These are phyloP conservation scores for Tuber microsphaerosporum DNA, from an alignment of 495 filamentous ascomycete species.

Conservation along the genomic window DNA sequence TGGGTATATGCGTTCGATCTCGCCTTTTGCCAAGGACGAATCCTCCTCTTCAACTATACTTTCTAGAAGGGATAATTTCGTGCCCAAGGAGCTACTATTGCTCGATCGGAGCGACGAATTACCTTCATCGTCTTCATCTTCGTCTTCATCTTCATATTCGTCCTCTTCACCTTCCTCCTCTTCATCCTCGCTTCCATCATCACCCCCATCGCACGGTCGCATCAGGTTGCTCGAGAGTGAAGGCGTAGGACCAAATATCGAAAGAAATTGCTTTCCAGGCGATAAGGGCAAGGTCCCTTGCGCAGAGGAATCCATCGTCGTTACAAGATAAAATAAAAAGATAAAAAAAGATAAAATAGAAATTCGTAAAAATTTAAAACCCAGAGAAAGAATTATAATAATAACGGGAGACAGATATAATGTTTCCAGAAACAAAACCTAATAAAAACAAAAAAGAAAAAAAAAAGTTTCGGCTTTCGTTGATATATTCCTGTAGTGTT, in stretches of 20 bases:
- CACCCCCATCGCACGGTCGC: conserved; percentile 27
- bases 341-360: neutral
- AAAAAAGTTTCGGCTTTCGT: neutral
- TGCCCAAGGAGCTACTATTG: conserved; percentile 19
- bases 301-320: conserved; percentile 25
- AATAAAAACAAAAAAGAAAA: neutral
- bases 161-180: conserved; percentile 15
- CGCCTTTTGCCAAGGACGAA: conserved; percentile 3
- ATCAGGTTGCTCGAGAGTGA: conserved; percentile 25
- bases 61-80: conserved; percentile 20
- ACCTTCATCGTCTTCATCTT: conserved; percentile 12
- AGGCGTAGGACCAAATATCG: conserved; percentile 22
- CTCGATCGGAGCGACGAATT: conserved; percentile 10
- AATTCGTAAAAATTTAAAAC: neutral
- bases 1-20: conserved; percentile 10
- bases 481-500: conserved; percentile 1
- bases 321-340: neutral
- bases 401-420: neutral
- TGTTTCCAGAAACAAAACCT: conserved; percentile 3
- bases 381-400: neutral
- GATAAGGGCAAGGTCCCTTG: conserved; percentile 31
- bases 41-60: conserved; percentile 28
- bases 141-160: conserved; percentile 9
- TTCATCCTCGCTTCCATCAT: conserved; percentile 30
- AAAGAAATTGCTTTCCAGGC: conserved; percentile 29